A percentile compares a stretch with the other conserved stretches of the same genome.
Evolutionary conservation across 1,284 basidiomycete species (phyloP).

Genomic region (Pterulicium gracile): DNA sequence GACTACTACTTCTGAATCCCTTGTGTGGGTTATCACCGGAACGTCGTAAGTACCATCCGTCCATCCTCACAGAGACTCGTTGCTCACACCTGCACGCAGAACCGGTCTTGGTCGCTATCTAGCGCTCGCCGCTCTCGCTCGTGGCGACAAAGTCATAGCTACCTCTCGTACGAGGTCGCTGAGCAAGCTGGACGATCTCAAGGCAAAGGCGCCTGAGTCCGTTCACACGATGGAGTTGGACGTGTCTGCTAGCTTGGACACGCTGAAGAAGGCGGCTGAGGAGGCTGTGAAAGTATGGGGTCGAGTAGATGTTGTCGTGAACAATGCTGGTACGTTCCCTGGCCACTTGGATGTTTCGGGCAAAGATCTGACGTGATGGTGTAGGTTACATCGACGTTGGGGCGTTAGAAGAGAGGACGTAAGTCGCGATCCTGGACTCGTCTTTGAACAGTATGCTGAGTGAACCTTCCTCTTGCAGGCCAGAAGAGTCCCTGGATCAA

Average conservation of each 20-base stretch:
- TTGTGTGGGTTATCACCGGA: neutral
- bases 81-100: constrained; percentile 10
- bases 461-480: neutral
- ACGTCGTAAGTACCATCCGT: neutral
- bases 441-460: neutral
- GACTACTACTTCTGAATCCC: too few relatives aligned
- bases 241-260: constrained; percentile 20
- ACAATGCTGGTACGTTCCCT: constrained; percentile 21
- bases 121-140: constrained; percentile 24
- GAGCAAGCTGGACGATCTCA: constrained; percentile 20
- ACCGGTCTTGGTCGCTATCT: constrained; percentile 32
- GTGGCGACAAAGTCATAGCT: constrained; percentile 32
- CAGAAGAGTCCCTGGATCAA: neutral
- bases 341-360: neutral
- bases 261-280: constrained; percentile 16
- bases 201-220: constrained; percentile 20
- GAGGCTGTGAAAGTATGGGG: constrained; percentile 21
- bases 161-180: constrained; percentile 22
- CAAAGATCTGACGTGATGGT: neutral
- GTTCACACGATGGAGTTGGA: constrained; percentile 27
- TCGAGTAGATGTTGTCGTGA: constrained; percentile 25
- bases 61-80: neutral
- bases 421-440: constrained; percentile 6
- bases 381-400: constrained; percentile 19
- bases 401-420: constrained; percentile 19